Base-by-base conservation (phyloP, 257 asterid genomes). In the Lycium barbarum region DNA sequence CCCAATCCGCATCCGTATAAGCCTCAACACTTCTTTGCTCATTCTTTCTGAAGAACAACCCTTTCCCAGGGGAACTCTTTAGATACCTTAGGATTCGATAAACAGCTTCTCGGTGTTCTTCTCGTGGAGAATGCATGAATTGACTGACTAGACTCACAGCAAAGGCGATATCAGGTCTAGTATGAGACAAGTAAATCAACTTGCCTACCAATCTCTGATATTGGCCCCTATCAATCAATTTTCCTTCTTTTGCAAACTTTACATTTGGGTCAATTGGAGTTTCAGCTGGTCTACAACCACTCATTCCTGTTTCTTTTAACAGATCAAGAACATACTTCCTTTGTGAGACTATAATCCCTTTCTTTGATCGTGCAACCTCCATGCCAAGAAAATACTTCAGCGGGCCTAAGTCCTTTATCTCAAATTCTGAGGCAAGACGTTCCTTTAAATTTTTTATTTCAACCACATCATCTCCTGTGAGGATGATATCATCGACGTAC, bases 231-330 rank as follows among this genome's bases (percentile, higher is more conserved):
- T 84, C 18, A 38, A 38, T 15, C 11, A 7, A 40, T 15, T 38
- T 3, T 40, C 53, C 78, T 38, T 15, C 53, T 7, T 17, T 20
- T 9, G 6, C 53, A 1, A 84, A 5, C 22, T 79, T 84, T n/a
- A 35, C 6, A 26, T 3, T 26, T 26, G 83, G 57, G 0, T 79
- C 80, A 38, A 80, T 45, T 4, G 80, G n/a, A 5, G 85, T 66
- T 26, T 70, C 20, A 36, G 61, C 61, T 22, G 45, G 22, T 13
- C 84, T 79, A 14, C 81, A 72, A 0, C 84, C 88, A 5, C 79
- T 76, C 62, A 78, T 76, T 6, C 63, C 11, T n/a, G 80, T 61
- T 54, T 55, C 53, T 17, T 18, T 80, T 15, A 17, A n/a, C 26
- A 38, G 13, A 38, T 17, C 78, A 3, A 70, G 53, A 17, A 3